phyloP scores from a whole-genome alignment of 768 basidiomycete genomes.

The Auriscalpium microsporum region DNA sequence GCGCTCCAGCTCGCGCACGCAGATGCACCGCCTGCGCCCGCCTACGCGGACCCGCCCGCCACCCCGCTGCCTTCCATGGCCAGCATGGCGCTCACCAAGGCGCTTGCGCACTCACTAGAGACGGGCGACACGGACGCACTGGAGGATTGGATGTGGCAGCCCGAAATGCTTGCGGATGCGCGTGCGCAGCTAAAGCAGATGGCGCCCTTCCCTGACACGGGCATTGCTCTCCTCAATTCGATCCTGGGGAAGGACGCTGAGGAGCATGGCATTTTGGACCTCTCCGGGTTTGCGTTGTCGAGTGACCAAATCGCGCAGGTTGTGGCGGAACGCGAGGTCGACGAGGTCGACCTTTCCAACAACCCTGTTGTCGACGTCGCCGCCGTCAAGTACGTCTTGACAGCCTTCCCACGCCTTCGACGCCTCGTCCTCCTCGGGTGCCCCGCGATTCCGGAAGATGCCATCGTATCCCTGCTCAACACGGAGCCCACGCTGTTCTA shows the following conservation, averaged over 20 bases:
- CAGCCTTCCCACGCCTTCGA: not conserved
- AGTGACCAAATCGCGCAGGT: not conserved
- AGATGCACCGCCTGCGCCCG: not conserved
- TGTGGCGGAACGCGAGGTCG: not conserved
- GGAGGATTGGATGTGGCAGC: not conserved
- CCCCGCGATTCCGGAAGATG: not conserved
- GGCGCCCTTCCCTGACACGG: not conserved
- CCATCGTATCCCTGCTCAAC: not conserved
- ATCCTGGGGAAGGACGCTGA: not conserved
- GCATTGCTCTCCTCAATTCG: not conserved
- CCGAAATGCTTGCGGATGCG: not conserved
- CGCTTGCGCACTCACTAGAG: not conserved
- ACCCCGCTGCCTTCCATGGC: not conserved
- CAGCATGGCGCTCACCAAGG: not conserved
- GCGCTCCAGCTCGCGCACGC: not conserved
- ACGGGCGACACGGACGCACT: not conserved
- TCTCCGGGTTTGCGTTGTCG: not conserved
- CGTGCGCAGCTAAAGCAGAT: not conserved
- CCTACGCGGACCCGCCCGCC: not conserved
- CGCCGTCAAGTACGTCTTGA: not conserved
- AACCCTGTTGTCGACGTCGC: not conserved
- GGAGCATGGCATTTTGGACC: not conserved
- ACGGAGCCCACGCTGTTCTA: not conserved
- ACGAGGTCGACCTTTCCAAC: not conserved
- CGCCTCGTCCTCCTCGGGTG: not conserved